Base-by-base conservation (phyloP, 2,329 filamentous ascomycete species). In the Alternaria tenuissima region DNA sequence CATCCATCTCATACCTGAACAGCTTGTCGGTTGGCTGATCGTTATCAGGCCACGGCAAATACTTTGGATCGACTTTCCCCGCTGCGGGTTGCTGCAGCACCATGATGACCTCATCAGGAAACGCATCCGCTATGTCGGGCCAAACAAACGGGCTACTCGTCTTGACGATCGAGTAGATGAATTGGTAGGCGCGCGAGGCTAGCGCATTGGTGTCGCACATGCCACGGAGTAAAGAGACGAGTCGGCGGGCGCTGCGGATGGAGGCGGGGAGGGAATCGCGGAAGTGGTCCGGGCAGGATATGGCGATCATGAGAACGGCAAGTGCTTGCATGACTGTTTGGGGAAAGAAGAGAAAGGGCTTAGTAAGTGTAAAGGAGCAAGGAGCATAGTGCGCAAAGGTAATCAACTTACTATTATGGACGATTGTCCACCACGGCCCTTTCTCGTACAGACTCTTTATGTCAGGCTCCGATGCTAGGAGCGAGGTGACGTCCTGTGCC, bases 381-480 rank as follows among this genome's bases (percentile, higher is more conserved):
- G 20, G 20, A 20, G 20, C 20, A 20, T 20, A 20, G 20, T 20
- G 20, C 20, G 20, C 3, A 20, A 20, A 20, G 20, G 20, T 20
- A 20, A 20, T 3, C 20, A 22, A 22, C 22, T 5, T 24, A 65
- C 63, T 61, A 12, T 67, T 66, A 22, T 69, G 67, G n/a, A 79
- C 59, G 3, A 78, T 63, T 30, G 65, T 74, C 76, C 77, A 80
- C 78, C 78, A 80, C 9, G 78, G 78, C 8, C 65, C 67, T 20
- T 48, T 56, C 24, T 61, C 46, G 28, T 69, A 68, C 1, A 69
- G n/a, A 16, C 39, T 28, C 4, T 20, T 26, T 2, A 52, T 53
- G 52, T 73, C 57, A 1, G 68, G 52, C 26, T 67, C 56, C 11
- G 66, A 62, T 1, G 75, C 76, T 3, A 80, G 57, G 1, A 79